A percentile compares a stretch with the other conserved stretches of the same genome.
phyloP scores from a whole-genome alignment of 1,284 basidiomycete species.

The Calocybe gambosa region DNA sequence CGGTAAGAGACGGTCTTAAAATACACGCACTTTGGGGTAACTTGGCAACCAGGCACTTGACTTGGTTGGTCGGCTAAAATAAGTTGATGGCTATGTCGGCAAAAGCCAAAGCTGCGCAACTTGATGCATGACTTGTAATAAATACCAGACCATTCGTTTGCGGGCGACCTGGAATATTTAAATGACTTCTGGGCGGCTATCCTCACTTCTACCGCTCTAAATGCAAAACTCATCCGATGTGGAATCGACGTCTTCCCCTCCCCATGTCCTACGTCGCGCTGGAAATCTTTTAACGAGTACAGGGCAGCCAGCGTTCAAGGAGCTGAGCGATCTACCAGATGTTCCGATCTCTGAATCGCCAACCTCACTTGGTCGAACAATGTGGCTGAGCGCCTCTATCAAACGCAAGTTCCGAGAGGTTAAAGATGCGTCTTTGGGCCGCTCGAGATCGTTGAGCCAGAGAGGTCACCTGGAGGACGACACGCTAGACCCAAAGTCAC shows the following conservation, averaged over 20 bases:
- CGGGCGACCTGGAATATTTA: background rate
- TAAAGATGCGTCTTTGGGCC: constrained; percentile 12
- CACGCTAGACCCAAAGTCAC: background rate
- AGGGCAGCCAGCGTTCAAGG: constrained; percentile 12
- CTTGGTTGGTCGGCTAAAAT: too few relatives aligned
- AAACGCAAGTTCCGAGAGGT: constrained; percentile 17
- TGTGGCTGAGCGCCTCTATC: constrained; percentile 16
- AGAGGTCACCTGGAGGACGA: background rate
- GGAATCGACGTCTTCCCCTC: constrained; percentile 6
- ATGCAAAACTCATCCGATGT: constrained; percentile 2
- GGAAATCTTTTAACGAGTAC: constrained; percentile 17
- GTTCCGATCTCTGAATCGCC: constrained; percentile 1
- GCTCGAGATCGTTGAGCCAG: constrained; percentile 13
- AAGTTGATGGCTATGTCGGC: too few relatives aligned
- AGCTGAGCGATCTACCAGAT: constrained; percentile 11
- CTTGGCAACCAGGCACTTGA: too few relatives aligned
- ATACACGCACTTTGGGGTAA: too few relatives aligned
- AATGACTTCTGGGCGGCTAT: constrained; percentile 1
- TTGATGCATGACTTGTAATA: background rate
- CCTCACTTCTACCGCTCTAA: background rate
- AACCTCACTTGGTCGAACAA: constrained; percentile 4
- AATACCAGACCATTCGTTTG: background rate
- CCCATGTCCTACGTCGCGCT: constrained; percentile 16
- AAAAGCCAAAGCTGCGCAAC: too few relatives aligned
- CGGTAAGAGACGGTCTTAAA: too few relatives aligned